Percentiles rank a stretch among this genome's conserved stretches.
Evolutionary conservation across 768 basidiomycete genomes (phyloP).

Genomic region (Neoboletus magnificus): DNA sequence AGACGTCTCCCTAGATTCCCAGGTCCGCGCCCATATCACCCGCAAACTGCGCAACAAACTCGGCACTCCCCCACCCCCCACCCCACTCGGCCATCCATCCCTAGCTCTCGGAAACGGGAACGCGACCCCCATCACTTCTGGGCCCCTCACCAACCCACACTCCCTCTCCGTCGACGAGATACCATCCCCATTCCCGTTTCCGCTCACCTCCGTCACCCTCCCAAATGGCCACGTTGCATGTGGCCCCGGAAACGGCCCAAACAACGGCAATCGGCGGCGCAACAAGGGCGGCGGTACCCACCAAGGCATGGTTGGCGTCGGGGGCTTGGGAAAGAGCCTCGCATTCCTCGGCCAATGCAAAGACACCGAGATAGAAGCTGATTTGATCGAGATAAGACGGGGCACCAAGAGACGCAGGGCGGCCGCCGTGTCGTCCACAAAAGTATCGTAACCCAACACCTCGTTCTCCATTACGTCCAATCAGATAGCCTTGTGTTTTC

Average conservation of each 20-base stretch:
- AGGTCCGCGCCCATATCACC: conserved; percentile 76
- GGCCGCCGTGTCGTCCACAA: conserved; percentile 30
- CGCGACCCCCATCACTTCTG: conserved; percentile 60
- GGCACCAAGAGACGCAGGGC: conserved; percentile 57
- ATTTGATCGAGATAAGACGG: conserved; percentile 74
- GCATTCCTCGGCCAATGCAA: conserved; percentile 52
- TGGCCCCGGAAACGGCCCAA: conserved; percentile 38
- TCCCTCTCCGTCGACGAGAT: conserved; percentile 85
- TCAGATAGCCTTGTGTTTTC: neutral
- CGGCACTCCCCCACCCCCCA: conserved; percentile 74
- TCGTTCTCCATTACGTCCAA: neutral
- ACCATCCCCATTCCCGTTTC: conserved; percentile 79
- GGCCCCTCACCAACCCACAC: conserved; percentile 75
- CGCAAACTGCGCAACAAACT: conserved; percentile 82
- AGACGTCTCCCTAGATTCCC: conserved; percentile 74
- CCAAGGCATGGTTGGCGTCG: conserved; percentile 51
- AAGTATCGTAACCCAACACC: conserved; percentile 27
- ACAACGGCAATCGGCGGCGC: conserved; percentile 40
- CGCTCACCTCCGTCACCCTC: conserved; percentile 56
- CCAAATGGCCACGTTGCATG: conserved; percentile 34
- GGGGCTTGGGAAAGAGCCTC: conserved; percentile 74
- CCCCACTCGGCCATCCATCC: conserved; percentile 48
- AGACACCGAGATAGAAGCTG: conserved; percentile 70
- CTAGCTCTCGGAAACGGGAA: conserved; percentile 36
- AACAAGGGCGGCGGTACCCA: conserved; percentile 54